These are phyloP conservation scores for Plasmodium sp. DNA, from an alignment of 169 alveolate genomes.

Conservation along the genomic window DNA sequence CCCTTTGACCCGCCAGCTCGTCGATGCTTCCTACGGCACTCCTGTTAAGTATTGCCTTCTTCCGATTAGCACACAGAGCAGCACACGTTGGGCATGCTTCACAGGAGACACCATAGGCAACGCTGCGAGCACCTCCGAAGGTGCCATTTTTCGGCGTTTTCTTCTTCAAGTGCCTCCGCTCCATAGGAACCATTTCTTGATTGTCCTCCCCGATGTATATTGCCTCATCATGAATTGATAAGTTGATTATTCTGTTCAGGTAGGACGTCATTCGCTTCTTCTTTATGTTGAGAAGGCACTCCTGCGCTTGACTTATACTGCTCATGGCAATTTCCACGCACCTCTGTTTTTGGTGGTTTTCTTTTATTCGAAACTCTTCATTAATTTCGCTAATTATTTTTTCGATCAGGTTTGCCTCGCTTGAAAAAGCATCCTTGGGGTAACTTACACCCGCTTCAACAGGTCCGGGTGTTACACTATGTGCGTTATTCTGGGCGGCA, in stretches of 20 bases:
- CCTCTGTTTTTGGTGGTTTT: slow-evolving; percentile 26
- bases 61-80: not conserved
- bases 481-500: not conserved
- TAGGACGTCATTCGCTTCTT: slow-evolving; percentile 41
- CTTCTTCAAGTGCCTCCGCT: not conserved
- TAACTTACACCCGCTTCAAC: not conserved
- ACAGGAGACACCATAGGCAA: not conserved
- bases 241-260: slow-evolving; percentile 41
- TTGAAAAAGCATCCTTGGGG: not conserved
- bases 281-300: slow-evolving; percentile 48
- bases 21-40: not conserved
- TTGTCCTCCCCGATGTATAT: slow-evolving; percentile 11
- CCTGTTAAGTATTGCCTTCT: not conserved
- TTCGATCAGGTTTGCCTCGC: not conserved
- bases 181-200: not conserved
- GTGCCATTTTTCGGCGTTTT: not conserved
- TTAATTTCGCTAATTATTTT: slow-evolving; percentile 2
- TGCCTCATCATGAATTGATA: slow-evolving; percentile 16
- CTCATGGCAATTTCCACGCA: slow-evolving; percentile 55
- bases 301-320: slow-evolving; percentile 63
- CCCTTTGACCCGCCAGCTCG: not conserved
- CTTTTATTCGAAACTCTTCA: not conserved
- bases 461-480: not conserved
- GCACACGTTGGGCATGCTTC: not conserved
- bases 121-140: not conserved